Conservation (phyloP, 768 basidiomycete genomes). For the Daedaleopsis nitida region DNA sequence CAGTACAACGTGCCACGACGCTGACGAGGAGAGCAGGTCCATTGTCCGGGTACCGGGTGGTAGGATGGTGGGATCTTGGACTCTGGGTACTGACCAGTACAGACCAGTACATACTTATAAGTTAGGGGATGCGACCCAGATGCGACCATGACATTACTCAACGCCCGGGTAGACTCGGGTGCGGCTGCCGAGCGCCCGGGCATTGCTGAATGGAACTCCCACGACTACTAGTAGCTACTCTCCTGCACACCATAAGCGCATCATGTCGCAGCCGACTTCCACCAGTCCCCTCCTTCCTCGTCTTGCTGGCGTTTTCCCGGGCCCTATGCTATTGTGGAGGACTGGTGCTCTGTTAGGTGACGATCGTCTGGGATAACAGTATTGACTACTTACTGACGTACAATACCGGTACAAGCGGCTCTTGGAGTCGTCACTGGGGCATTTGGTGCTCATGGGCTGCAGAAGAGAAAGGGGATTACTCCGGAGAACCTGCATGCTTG, state of each 20-base stretch:
- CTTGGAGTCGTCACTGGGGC: constrained; percentile 62
- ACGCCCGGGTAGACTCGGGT: background rate
- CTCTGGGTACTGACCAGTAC: no score
- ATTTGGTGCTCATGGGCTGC: constrained; percentile 69
- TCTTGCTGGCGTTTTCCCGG: constrained; percentile 5
- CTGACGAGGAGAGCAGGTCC: no score
- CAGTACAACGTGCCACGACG: background rate
- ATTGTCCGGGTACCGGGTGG: no score
- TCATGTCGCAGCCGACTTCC: constrained; percentile 26
- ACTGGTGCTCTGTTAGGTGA: constrained; percentile 30
- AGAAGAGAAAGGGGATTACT: constrained; percentile 47
- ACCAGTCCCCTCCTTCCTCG: constrained; percentile 30
- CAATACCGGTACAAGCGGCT: constrained; percentile 33
- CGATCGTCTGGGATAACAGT: background rate
- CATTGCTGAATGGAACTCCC: no score
- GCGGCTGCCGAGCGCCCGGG: background rate
- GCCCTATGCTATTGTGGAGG: constrained; percentile 28
- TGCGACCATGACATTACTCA: no score
- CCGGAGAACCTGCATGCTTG: constrained; percentile 59
- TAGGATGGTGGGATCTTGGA: no score
- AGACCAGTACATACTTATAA: no score
- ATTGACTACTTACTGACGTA: background rate
- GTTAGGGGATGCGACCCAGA: no score
- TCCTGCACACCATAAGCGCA: background rate
- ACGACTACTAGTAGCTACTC: background rate